A percentile compares a stretch with the other conserved stretches of the same genome.
Conservation (phyloP, 345 rosid species). For the Corchorus olitorius region DNA sequence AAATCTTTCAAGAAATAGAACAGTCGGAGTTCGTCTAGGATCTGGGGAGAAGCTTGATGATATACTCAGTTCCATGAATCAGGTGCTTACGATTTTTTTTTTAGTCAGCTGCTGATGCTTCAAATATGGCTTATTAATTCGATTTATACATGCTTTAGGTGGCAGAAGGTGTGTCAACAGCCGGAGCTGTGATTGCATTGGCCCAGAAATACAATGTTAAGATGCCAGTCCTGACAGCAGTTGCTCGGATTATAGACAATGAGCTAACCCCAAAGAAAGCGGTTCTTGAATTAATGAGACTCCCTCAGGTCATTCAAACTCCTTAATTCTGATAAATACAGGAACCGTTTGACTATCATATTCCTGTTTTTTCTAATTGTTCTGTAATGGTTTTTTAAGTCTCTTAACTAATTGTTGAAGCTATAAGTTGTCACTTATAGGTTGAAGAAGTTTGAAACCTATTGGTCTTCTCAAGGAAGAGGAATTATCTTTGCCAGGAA, state of each 20-base stretch:
- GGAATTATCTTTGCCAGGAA: not conserved
- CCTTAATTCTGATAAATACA: not conserved
- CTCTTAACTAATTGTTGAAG: not conserved
- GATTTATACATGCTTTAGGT: conserved; percentile 43
- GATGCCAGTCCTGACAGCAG: conserved; percentile 92
- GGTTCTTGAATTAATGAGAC: conserved; percentile 81
- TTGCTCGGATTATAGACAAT: conserved; percentile 82
- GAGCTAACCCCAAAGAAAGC: conserved; percentile 88
- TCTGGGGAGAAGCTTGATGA: conserved; percentile 89
- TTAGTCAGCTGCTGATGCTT: not conserved
- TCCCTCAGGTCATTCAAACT: conserved; percentile 63
- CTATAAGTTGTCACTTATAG: conserved; percentile 30
- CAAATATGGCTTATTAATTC: conserved; percentile 18
- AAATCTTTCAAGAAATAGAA: conserved; percentile 86
- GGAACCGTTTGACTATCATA: conserved; percentile 4
- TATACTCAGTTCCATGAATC: conserved; percentile 81
- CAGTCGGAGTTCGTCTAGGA: conserved; percentile 91
- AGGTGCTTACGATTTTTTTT: conserved; percentile 47
- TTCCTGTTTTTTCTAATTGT: not conserved
- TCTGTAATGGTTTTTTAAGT: not conserved
- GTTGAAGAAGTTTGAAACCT: conserved; percentile 68
- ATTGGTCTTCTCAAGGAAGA: not conserved
- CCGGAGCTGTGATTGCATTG: conserved; percentile 91
- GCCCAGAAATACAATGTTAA: conserved; percentile 95
- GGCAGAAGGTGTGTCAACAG: conserved; percentile 95